phyloP scores from a whole-genome alignment of 2,329 filamentous ascomycete genomes.

The Fonsecaea pedrosoi region DNA sequence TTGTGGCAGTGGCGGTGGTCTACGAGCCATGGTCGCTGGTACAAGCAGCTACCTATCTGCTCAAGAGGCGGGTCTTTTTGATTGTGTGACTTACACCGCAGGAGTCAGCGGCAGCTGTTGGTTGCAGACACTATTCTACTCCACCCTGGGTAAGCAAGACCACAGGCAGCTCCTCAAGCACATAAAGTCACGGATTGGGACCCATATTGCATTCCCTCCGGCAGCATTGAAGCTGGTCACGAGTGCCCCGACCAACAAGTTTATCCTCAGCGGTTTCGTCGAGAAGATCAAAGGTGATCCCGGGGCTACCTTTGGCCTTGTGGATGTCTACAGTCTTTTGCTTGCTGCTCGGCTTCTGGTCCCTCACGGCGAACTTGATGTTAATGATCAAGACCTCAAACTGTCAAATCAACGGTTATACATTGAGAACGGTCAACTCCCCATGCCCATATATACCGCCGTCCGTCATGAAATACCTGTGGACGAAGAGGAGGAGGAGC shows the following conservation, averaged over 20 bases:
- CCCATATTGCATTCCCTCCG: slow-evolving; percentile 93
- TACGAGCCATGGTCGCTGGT: slow-evolving; percentile 88
- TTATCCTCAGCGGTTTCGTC: slow-evolving; percentile 82
- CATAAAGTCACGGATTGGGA: slow-evolving; percentile 79
- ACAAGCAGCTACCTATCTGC: slow-evolving; percentile 85
- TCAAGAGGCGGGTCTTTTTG: slow-evolving; percentile 85
- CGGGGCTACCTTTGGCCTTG: slow-evolving; percentile 81
- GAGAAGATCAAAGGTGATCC: slow-evolving; percentile 89
- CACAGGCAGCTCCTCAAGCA: slow-evolving; percentile 78
- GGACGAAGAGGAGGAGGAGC: slow-evolving; percentile 52
- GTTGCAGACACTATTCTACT: slow-evolving; percentile 87
- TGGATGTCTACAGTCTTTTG: slow-evolving; percentile 89
- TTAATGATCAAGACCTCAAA: slow-evolving; percentile 82
- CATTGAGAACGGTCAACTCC: slow-evolving; percentile 77
- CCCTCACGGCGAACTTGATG: slow-evolving; percentile 79
- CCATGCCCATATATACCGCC: slow-evolving; percentile 92
- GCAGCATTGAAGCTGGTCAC: slow-evolving; percentile 79
- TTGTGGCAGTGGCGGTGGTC: slow-evolving; percentile 89
- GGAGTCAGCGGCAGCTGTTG: slow-evolving; percentile 97
- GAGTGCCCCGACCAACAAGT: slow-evolving; percentile 92
- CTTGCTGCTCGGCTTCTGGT: slow-evolving; percentile 84
- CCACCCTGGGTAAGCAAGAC: slow-evolving; percentile 73
- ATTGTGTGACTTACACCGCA: slow-evolving; percentile 92
- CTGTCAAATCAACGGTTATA: slow-evolving; percentile 83
- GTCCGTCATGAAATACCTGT: slow-evolving; percentile 93